Percentiles rank a stretch among this genome's conserved stretches.
Evolutionary conservation across 2,329 filamentous ascomycete species (phyloP).

Genomic region (Aspergillus sojae): DNA sequence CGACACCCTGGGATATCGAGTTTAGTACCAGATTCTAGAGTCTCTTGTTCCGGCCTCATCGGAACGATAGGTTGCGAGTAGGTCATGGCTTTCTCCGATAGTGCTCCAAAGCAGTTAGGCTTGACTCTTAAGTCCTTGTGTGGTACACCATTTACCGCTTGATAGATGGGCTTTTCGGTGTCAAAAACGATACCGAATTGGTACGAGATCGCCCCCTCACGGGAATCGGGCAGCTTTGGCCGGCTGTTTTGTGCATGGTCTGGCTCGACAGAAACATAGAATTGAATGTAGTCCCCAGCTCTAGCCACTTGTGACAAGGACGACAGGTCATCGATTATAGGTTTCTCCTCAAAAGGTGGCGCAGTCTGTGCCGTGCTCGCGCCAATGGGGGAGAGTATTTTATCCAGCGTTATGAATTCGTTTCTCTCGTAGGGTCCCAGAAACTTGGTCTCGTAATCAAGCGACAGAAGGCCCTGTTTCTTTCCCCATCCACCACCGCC

Average conservation of each 20-base stretch:
- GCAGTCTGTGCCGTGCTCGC: conserved; percentile 12
- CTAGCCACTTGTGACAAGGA: conserved; percentile 43
- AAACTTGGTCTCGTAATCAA: conserved; percentile 44
- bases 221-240: not conserved
- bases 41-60: conserved; percentile 5
- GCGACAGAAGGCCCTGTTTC: conserved; percentile 46
- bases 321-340: conserved; percentile 36
- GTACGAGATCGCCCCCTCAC: conserved; percentile 24
- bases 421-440: conserved; percentile 17
- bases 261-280: conserved; percentile 41
- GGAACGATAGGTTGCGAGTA: conserved; percentile 29
- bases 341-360: conserved; percentile 25
- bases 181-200: conserved; percentile 37
- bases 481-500: conserved; percentile 51
- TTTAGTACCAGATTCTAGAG: conserved; percentile 32
- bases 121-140: conserved; percentile 27
- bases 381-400: conserved; percentile 26
- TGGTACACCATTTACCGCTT: not conserved
- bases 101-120: conserved; percentile 40
- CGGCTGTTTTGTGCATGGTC: not conserved
- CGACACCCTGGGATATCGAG: conserved; percentile 38
- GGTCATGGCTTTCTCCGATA: conserved; percentile 44
- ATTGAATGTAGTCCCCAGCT: conserved; percentile 44
- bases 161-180: conserved; percentile 20
- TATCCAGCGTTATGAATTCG: conserved; percentile 23